phyloP scores from a whole-genome alignment of 2,329 filamentous ascomycete genomes.

The Sclerotinia trifoliorum region DNA sequence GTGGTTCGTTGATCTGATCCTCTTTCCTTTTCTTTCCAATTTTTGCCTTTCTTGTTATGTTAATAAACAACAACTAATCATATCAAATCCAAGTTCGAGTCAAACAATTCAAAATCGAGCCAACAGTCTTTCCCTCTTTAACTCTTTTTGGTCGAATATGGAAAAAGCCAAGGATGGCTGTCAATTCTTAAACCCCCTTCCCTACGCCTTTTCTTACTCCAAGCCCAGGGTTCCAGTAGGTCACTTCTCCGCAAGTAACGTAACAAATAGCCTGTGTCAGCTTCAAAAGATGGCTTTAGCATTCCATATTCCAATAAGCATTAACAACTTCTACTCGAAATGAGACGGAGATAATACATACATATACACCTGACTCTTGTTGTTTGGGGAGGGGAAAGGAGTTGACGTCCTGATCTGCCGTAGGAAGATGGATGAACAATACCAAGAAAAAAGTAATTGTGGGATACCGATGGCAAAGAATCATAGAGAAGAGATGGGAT shows the following conservation, averaged over 20 bases:
- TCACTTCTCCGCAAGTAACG: constrained; percentile 1
- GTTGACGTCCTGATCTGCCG: background rate
- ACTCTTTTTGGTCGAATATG: background rate
- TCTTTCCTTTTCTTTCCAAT: too few species aligned
- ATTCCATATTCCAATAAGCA: background rate
- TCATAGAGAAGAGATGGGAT: background rate
- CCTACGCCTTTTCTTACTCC: background rate
- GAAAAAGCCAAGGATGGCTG: background rate
- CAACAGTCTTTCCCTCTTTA: background rate
- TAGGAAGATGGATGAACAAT: background rate
- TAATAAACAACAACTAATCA: too few species aligned
- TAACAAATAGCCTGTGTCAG: constrained; percentile 9
- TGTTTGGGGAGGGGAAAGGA: background rate
- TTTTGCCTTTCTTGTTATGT: background rate
- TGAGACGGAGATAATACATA: background rate
- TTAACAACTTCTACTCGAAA: background rate
- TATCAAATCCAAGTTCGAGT: background rate
- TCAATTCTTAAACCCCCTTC: background rate
- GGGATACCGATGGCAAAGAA: background rate
- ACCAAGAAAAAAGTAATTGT: background rate
- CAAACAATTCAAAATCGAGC: too few species aligned
- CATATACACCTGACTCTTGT: background rate
- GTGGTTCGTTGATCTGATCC: background rate
- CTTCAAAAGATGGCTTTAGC: background rate
- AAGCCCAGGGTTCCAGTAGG: background rate